Percentiles rank a stretch among this genome's conserved stretches.
These are phyloP conservation scores for Cyberlindnera bimundalis DNA, from an alignment of 805 yeast species.

Conservation along the genomic window DNA sequence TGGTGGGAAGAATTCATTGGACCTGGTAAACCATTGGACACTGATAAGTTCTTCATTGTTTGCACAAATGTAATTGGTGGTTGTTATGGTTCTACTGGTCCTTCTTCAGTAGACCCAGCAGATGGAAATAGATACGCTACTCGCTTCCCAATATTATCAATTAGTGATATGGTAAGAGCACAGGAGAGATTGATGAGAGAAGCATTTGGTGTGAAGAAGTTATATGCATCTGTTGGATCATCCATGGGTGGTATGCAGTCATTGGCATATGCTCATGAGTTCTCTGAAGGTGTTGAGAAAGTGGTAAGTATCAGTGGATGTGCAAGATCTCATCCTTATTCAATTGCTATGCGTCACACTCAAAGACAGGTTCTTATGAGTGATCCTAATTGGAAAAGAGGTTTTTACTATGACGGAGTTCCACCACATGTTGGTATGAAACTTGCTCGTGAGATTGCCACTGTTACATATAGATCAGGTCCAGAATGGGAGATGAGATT, in stretches of 20 bases:
- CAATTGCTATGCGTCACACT: conserved; percentile 89
- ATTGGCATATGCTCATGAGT: conserved; percentile 80
- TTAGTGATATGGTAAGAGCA: conserved; percentile 89
- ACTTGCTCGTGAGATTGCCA: conserved; percentile 88
- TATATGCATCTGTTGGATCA: conserved; percentile 82
- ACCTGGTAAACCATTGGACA: conserved; percentile 72
- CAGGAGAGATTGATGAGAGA: conserved; percentile 67
- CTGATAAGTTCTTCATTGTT: conserved; percentile 73
- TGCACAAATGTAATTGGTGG: conserved; percentile 95
- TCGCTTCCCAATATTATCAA: conserved; percentile 78
- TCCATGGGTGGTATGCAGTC: conserved; percentile 99
- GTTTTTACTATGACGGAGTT: conserved; percentile 71
- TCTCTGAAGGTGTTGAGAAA: conserved; percentile 69
- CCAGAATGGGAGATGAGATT: conserved; percentile 96
- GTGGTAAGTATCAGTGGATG: conserved; percentile 86
- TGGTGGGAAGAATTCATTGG: conserved; percentile 98
- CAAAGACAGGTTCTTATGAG: conserved; percentile 93
- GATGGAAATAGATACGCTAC: conserved; percentile 72
- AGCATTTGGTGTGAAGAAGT: conserved; percentile 56
- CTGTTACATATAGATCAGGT: conserved; percentile 90
- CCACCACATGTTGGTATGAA: conserved; percentile 97
- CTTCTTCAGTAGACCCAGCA: conserved; percentile 74
- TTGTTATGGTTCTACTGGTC: conserved; percentile 94
- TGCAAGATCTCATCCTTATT: conserved; percentile 90
- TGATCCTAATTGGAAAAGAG: conserved; percentile 93